A percentile compares a stretch with the other conserved stretches of the same genome.
Evolutionary conservation across 1,284 basidiomycete species (phyloP).

Genomic region (Agroathelia rolfsii): DNA sequence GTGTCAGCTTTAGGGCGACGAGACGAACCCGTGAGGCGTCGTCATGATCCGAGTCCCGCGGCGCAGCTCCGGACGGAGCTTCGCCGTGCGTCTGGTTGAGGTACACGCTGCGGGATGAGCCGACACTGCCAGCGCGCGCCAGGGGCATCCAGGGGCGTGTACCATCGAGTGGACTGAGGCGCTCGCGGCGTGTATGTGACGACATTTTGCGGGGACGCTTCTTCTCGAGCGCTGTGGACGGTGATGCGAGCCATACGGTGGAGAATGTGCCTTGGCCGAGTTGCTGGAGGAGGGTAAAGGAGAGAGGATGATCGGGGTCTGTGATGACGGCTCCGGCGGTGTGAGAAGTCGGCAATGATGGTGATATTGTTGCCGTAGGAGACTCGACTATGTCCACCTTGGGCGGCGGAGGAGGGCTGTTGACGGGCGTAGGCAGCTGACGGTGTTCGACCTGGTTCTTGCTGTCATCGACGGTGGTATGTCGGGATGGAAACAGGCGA

Average conservation of each 20-base stretch:
- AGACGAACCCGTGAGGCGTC: constrained; percentile 25
- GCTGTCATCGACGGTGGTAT: constrained; percentile 5
- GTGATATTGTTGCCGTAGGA: constrained; percentile 4
- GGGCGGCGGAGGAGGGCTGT: neutral
- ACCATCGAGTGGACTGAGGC: constrained; percentile 15
- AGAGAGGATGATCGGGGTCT: constrained; percentile 18
- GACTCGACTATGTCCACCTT: neutral
- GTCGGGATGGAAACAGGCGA: constrained; percentile 12
- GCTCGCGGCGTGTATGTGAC: constrained; percentile 23
- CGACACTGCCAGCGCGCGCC: constrained; percentile 5
- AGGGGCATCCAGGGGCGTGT: constrained; percentile 15
- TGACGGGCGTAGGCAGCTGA: neutral
- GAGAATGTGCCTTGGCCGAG: constrained; percentile 74
- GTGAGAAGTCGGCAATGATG: constrained; percentile 1
- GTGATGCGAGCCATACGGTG: constrained; percentile 62
- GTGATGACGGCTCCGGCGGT: constrained; percentile 7
- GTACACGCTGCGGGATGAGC: constrained; percentile 9
- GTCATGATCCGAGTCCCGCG: constrained; percentile 8
- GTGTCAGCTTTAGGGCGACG: constrained; percentile 83
- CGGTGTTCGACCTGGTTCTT: constrained; percentile 2
- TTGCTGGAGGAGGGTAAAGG: constrained; percentile 36
- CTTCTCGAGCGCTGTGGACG: constrained; percentile 32
- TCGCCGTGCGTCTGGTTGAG: constrained; percentile 13
- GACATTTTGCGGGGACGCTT: constrained; percentile 18
- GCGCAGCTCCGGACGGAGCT: constrained; percentile 5